Evolutionary conservation across 495 filamentous ascomycete species (phyloP), one percentile per base, ranked within the genome.

Genomic region (Mycothermus thermophilus): DNA sequence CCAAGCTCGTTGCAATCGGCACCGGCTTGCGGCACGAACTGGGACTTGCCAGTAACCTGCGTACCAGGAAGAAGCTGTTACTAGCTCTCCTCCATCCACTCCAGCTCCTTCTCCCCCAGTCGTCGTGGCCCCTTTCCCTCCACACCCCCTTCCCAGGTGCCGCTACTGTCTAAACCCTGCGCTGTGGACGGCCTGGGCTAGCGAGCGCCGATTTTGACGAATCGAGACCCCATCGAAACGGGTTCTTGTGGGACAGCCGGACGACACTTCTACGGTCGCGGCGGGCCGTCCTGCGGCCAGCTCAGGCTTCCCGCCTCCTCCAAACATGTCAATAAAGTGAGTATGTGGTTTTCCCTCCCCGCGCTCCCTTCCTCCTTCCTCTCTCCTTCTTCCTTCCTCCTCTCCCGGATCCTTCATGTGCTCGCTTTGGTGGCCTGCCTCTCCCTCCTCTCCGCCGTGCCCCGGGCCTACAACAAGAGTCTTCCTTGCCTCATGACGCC

Each of bases 281-380:
- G 37, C 33, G 39, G 53, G 40, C 45, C 39, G 44, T 47, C 31
- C 51, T 56, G 57, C 54, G 57, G 57, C 57, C 56, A 56, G 55
- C 16, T 17, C 12, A 6, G 5, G 11, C 50, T 54, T 59, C 52
- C 55, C 55, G 48, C 48, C 54, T 43, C 50, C 44, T 62, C 6
- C 11, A 52, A 65, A 60, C 54, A 78, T 78, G 74, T 78, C 74
- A 63, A 67, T 78, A 66, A 77, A 78, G 74, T 78, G 69, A 57
- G 71, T 69, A 48, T 46, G 37, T 51, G 43, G 40, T 43, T 32
- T 37, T 30, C 40, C 38, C 39, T 36, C 46, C 43, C 42, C 45
- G 12, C 34, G 32, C 30, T 38, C 38, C 33, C 34, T 37, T n/a
- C 37, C 34, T 53, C 43, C 30, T 39, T 24, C 29, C 34, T 34